Base-by-base conservation (phyloP, 805 yeast species). In the Barnettozyma sp. region DNA sequence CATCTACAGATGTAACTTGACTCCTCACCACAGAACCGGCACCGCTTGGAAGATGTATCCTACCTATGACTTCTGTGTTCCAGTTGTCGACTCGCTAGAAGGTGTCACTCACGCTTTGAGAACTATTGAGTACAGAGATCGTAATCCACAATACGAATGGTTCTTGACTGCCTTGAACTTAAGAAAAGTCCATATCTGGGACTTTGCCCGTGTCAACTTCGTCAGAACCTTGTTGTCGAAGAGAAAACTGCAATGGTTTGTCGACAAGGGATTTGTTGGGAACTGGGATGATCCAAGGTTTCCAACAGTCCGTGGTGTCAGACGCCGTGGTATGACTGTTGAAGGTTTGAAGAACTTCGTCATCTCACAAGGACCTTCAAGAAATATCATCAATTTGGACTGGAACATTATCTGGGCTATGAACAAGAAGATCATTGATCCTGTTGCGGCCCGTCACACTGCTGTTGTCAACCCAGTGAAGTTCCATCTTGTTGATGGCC, bases 261-360 rank as follows among this genome's bases (percentile, higher is more conserved):
- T 92, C 44, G 97, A 92, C 69, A 82, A 85, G 61, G 68, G 75
- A 28, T 70, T 81, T 52, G 99, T 92, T 40, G 54, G 73, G 17
- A 87, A 86, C 66, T 92, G 99, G 99, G 97, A 92, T 57, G 99
- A 92, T 63, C 98, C 99, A 52, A 76, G 99, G 63, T 92, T 92
- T 86, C 99, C 99, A 50, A 92, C 99, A 31, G 95, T 92, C 26
- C 81, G 97, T 64, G 99, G 99, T 70, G 96, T 90, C 36, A 85
- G 97, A 71, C 81, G 98, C 73, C 83, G 99, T 70, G 99, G 99
- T 70, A 92, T 92, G 99, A 78, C 96, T 26, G 94, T 92, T 45
- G 97, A 92, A 68, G 99, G 97, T 48, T 76, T 92, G 61, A 78
- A 90, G 64, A 83, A 84, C 71, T 92, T 92, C 54, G 83, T 92